Percentiles rank a stretch among this genome's conserved stretches.
Evolutionary conservation across 1,284 basidiomycete species (phyloP).

Genomic region (Meira miltonrushii): DNA sequence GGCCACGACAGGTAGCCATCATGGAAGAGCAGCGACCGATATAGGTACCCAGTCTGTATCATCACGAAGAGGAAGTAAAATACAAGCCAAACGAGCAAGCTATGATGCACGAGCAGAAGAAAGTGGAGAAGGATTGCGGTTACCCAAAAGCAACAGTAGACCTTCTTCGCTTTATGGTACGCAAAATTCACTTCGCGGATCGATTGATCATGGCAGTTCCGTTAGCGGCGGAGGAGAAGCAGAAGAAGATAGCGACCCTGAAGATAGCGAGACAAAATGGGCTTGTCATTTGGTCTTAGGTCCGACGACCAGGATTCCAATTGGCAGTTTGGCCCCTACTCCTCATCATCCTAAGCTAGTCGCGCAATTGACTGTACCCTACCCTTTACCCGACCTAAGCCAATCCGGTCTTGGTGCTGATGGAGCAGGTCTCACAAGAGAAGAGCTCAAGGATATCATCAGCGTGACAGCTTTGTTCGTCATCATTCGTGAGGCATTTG

Average conservation of each 20-base stretch:
- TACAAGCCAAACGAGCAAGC: not conserved
- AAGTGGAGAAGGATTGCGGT: not conserved
- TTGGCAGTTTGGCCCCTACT: conserved; percentile 67
- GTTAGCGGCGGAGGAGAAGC: conserved; percentile 16
- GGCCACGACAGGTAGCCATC: not conserved
- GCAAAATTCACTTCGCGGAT: conserved; percentile 17
- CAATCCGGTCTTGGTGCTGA: conserved; percentile 36
- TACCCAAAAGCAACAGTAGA: conserved; percentile 3
- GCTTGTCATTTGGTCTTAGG: conserved; percentile 61
- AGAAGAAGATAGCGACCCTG: conserved; percentile 64
- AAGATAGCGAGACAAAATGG: conserved; percentile 94
- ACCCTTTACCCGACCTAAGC: conserved; percentile 60
- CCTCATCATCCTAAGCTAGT: conserved; percentile 95
- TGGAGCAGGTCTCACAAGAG: conserved; percentile 60
- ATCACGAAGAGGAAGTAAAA: not conserved
- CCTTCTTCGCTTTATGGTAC: conserved; percentile 12
- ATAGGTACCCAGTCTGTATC: too few relatives aligned
- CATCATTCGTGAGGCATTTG: conserved; percentile 83
- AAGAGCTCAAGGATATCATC: conserved; percentile 90
- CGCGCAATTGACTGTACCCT: conserved; percentile 80
- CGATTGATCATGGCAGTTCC: conserved; percentile 26
- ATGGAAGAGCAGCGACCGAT: conserved; percentile 4
- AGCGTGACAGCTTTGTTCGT: conserved; percentile 85
- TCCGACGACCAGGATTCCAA: conserved; percentile 41
- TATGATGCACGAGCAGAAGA: not conserved